Base-by-base conservation (phyloP, 192 early-diverging fungal species). In the Mortierella alpina region DNA sequence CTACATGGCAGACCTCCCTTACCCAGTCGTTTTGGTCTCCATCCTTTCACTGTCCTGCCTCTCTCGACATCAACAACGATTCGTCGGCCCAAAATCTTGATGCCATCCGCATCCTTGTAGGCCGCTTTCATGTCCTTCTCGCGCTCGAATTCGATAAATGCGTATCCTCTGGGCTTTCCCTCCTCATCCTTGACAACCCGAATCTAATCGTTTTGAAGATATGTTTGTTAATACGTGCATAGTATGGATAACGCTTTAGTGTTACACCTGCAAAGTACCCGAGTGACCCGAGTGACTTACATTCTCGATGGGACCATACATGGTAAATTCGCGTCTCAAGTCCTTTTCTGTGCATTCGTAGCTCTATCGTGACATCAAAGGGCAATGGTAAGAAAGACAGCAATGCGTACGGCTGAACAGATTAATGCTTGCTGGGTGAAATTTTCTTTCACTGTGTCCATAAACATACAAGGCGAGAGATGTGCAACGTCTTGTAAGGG, bases 11-110 rank as follows among this genome's bases (percentile, higher is more conserved):
- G 17, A 7, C 18, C 22, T 18, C 46, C 14, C 53, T 78, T 79
- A 66, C 91, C 93, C 7, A 96, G 82, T n/a, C 93, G 86, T 60
- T 93, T 90, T 31, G 97, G 97, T 53, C 85, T 85, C 97, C 97
- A 99, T 59, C 93, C 96, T 71, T 96, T 96, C 13, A 99, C 97
- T 5, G 97, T 99, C 50, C 97, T 89, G 6, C 96, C 97, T 65
- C 96, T 91, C 78, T 99, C 97, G 31, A 99, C 96, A 80, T 99
- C 97, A 3, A 97, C 95, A 20, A 97, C 82, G 22, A 97, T 85
- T 46, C 95, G 90, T 22, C 95, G 90, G 23, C 93, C 94, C 53
- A 93, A 84, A 22, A 99, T 88, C 71, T 95, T 95, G 61, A 93
- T 82, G 5, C 95, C 95, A 82, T 99, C 97, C 7, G 94, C 93